Evolutionary conservation across 768 basidiomycete species (phyloP), one percentile per base, ranked within the genome.

Genomic region (Kwoniella botswanensis): DNA sequence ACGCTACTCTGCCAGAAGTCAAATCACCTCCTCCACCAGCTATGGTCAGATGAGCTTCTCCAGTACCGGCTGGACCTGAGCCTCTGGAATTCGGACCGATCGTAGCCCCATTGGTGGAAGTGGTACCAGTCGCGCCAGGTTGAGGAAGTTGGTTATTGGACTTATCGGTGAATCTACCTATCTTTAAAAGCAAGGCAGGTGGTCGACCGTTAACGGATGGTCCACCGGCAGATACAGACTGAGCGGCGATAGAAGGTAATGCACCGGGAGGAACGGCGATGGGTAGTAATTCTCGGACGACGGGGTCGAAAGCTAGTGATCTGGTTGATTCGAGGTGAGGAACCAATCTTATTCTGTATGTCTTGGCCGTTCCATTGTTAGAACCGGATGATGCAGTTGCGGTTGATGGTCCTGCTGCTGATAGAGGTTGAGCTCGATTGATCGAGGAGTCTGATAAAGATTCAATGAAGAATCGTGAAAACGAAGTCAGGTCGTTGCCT

Each of bases 271-370:
- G 75, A 22, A 72, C 76, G 18, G 61, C 59, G 64, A 76, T 76
- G 4, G 76, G 79, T 21, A 85, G 86, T 78, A 97, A 87, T 83
- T 97, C 94, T 35, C 95, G 90, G 54, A 88, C 86, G 86, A 98
- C 93, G 73, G 95, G 90, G 63, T 98, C 95, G 85, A 98, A 98
- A 72, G 90, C 89, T 22, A 98, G 89, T 1, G 92, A 92, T 63
- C 93, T 90, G 17, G 92, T 88, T 22, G 91, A 90, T 83, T 98
- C 96, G 78, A 98, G 89, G 79, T 98, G 93, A 13, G 96, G 96
- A 11, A 98, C 96, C 64, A 99, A 90, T 18, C 94, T 91, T 79
- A 98, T 93, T 72, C 93, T 91, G 79, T 92, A 90, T 4, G 86
- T 73, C 9, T 84, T 82, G 59, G 69, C 26, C 15, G 66, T 22